Base-by-base conservation (phyloP, 2,329 filamentous ascomycete genomes). In the Arthrobotrys megalospora region DNA sequence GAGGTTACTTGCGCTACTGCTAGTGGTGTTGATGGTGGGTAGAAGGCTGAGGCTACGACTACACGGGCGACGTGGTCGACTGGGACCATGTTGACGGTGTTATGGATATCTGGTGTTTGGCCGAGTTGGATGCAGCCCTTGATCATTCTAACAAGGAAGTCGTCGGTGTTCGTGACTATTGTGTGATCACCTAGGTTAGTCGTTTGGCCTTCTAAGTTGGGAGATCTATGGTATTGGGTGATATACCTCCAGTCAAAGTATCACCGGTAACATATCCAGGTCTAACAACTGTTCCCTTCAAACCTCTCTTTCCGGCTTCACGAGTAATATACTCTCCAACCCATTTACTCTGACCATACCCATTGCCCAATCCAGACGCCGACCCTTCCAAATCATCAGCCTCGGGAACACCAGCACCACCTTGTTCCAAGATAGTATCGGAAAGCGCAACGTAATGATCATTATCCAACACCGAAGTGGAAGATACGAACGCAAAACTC, bases 261-360 rank as follows among this genome's bases (percentile, higher is more conserved):
- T 94, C 90, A 24, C 94, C 95, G 3, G 92, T 87, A 43, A 97
- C 90, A 83, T 97, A 97, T 34, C 95, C 94, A 2, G 95, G 91
- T 11, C 95, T 90, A 60, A 97, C 87, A 48, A 97, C 89, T 21
- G 91, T 88, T 14, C 93, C 94, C 14, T 85, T 86, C 1, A 97
- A 88, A 11, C 95, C 94, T 70, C 93, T 89, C 71, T 86, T 87
- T 62, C 94, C 93, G 28, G 95, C 94, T 83, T 93, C 92, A 24
- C 92, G 89, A 21, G 94, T 89, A 58, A 97, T 87, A 80, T 88
- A 89, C 82, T 91, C 90, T 2, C 89, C 88, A 5, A 89, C 92
- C 94, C 94, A 97, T 85, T 98, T 97, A 80, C 89, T 90, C 84
- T 97, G 94, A 1, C 95, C 94, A 82, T 97, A 97, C 4, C 95